Base-by-base conservation (phyloP, 2,329 filamentous ascomycete genomes). In the Coniochaeta ligniaria region DNA sequence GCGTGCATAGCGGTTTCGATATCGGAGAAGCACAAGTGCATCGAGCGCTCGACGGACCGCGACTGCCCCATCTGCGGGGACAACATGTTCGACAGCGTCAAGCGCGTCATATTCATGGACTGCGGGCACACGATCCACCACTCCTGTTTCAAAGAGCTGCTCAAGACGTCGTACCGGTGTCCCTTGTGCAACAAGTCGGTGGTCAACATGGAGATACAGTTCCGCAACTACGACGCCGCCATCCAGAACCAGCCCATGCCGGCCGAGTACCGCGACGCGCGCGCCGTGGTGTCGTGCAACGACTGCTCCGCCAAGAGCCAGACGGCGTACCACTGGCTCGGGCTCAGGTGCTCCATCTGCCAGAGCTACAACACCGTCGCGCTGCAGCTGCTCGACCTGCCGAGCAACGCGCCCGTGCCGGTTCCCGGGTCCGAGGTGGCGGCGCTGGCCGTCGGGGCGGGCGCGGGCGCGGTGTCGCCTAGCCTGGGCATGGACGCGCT, bases 61-160 rank as follows among this genome's bases (percentile, higher is more conserved):
- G 90, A 98, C 71, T 99, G 95, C 72, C 95, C 95, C 5, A 96
- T 99, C 60, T 99, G 95, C 73, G 90, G 93, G 64, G 93, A 97
- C 62, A 96, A 96, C 72, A 90, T 99, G 80, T 98, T 98, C 73
- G 96, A 90, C 2, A 96, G 94, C 9, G 89, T 91, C 2, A 86
- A 87, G 60, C 87, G 90, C 0, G 92, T 98, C 8, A 92, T 96
- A 24, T 96, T 96, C 70, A 95, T 99, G 90, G 85, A 86, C 43
- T 99, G 95, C 72, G 95, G 95, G 2, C 95, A 99, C 72, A 96
- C 94, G 70, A 96, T 99, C 71, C 95, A 99, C 74, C 88, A 90
- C 68, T 85, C 85, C 61, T 99, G 95, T 75, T 95, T 96, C 70
- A 85, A 91, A 54, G 85, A 95, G 67, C 90, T 96, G 71, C 93